Evolutionary conservation across 2,329 filamentous ascomycete genomes (phyloP).

Genomic region (Pleoardoris graminearum): DNA sequence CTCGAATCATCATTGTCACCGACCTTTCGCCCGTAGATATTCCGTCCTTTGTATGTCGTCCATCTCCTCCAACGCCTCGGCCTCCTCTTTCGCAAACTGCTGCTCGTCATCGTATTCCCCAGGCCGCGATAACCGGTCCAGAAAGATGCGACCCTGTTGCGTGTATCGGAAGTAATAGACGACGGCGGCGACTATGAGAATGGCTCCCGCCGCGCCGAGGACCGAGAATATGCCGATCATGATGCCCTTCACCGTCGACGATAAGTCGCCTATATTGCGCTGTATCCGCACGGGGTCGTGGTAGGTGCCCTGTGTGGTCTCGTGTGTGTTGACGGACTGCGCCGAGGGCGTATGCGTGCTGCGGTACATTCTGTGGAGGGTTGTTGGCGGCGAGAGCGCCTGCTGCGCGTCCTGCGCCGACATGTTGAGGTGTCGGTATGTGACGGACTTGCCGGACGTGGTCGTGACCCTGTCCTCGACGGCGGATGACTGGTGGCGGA

Average conservation of each 20-base stretch:
- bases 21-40: constrained; percentile 94
- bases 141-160: constrained; percentile 80
- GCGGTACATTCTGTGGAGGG: constrained; percentile 36
- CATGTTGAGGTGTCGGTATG: constrained; percentile 27
- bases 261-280: constrained; percentile 39
- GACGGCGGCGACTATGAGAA: constrained; percentile 75
- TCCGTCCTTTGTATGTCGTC: constrained; percentile 88
- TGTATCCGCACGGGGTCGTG: constrained; percentile 32
- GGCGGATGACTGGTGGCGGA: constrained; percentile 8
- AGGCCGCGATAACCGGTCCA: constrained; percentile 89
- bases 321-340: constrained; percentile 25
- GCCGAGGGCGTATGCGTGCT: constrained; percentile 29
- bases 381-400: constrained; percentile 35
- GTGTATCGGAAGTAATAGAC: constrained; percentile 97
- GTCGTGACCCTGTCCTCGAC: background rate
- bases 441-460: constrained; percentile 9
- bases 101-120: constrained; percentile 99
- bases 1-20: too few species aligned
- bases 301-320: constrained; percentile 19
- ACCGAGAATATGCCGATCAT: constrained; percentile 94
- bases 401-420: constrained; percentile 36
- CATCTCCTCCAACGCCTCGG: constrained; percentile 92
- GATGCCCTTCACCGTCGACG: constrained; percentile 72
- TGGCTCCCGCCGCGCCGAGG: constrained; percentile 85
- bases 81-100: constrained; percentile 89